Evolutionary conservation across 148 eudicot species (phyloP), one percentile per base, ranked within the genome.

Genomic region (Diospyros kaki): DNA sequence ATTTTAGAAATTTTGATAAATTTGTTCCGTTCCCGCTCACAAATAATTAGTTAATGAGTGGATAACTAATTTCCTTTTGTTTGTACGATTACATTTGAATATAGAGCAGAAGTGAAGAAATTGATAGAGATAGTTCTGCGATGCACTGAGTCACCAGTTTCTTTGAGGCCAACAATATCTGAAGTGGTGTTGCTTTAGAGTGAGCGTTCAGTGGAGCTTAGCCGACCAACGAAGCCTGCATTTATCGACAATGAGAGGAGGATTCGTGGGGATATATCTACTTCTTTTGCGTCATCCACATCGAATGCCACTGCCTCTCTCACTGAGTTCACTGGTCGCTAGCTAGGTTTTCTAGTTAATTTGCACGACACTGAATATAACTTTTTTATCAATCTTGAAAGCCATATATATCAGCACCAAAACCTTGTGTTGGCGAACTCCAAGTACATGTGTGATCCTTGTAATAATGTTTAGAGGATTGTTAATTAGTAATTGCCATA

Each of bases 111-210:
- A 55, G 79, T 76, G 65, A 82, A 77, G 81, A 85, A 77, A 28
- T 13, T 78, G 43, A 79, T 85, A 9, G 88, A 85, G 69, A 75
- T 83, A 13, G 88, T 80, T 15, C 42, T 85, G 58, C 46, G 73
- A 55, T 85, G 88, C 80, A 85, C 86, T 28, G 84, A 85, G 68
- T 79, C 82, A 2, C 85, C 78, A 4, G 78, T 66, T 44, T 78
- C 86, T 14, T 59, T 71, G 0, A 81, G 88, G 59, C 88, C 88
- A 48, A 85, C 84, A 56, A 85, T 85, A 86, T 80, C 88, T 53
- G 86, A 85, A 73, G 75, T 85, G 38, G 73, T 77, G 5, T 72
- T 80, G 79, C 78, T 85, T 28, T 12, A 63, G 40, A 83, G 84
- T 28, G 81, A 80, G 17, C 74, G 58, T 12, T 58, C 76, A 53